Base-by-base conservation (phyloP, 257 asterid species). In the Lycium barbarum region DNA sequence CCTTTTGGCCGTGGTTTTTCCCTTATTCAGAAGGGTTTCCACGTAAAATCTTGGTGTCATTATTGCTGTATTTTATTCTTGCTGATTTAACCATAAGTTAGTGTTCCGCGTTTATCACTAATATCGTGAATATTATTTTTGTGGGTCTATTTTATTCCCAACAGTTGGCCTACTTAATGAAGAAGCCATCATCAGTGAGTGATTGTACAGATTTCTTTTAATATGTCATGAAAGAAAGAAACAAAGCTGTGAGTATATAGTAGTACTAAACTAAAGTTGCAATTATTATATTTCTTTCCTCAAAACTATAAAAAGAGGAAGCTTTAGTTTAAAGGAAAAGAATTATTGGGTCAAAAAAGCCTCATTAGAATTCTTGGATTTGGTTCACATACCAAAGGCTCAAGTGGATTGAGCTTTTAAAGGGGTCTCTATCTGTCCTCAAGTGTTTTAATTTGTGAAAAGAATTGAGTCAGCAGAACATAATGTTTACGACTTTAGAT, bases 291-390 rank as follows among this genome's bases (percentile, higher is more conserved):
- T 54, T 57, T 72, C 81, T 73, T 83, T 89, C 65, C 84, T 83
- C 74, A 83, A 74, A 84, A 72, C 82, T 51, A 51, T 51, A 53
- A 26, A 26, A 73, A 49, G 61, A 70, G 62, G 88, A 88, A 82
- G 83, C 84, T 82, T 80, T 71, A 82, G 85, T 83, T 86, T 35
- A 80, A 83, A 83, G 87, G 74, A 63, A 45, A 82, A 20, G 13
- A 57, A 90, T 74, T 85, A 90, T 74, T 84, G 83, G 84, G 94
- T 92, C 93, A 89, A 90, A 78, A 90, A 89, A 70, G 88, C 47
- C 5, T 26, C 22, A 65, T 83, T 83, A 59, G 78, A 85, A 70
- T 88, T 88, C 92, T 83, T 90, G 90, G 94, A 86, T 88, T 91
- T 87, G 93, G 89, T 91, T 92, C 91, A 86, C 84, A 81, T 86